Conservation (phyloP, 1,284 basidiomycete species). For the Exsudoporus floridanus region DNA sequence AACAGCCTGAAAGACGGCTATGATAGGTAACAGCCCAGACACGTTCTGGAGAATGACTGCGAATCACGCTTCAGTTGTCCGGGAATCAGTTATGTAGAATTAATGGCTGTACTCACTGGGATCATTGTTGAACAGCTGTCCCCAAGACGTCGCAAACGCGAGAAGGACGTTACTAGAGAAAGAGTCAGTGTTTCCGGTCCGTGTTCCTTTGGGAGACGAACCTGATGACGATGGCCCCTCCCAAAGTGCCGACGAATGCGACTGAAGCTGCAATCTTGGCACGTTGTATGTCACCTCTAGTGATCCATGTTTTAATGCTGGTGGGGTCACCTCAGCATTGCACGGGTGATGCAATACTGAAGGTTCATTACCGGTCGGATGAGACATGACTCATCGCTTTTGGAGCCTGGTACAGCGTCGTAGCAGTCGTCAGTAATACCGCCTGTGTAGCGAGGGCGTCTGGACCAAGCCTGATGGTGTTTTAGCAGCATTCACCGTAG, state of each 20-base stretch:
- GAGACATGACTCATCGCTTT: constrained; percentile 20
- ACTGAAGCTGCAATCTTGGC: constrained; percentile 26
- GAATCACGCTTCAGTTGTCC: not conserved
- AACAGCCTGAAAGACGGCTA: constrained; percentile 26
- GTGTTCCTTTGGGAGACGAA: constrained; percentile 1
- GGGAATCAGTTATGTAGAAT: not conserved
- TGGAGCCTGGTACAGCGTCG: constrained; percentile 27
- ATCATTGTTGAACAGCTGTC: constrained; percentile 25
- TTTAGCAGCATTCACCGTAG: constrained; percentile 3
- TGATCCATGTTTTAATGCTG: constrained; percentile 26
- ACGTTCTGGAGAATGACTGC: constrained; percentile 22
- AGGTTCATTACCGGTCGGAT: constrained; percentile 27
- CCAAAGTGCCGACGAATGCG: constrained; percentile 20
- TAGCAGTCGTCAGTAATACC: constrained; percentile 25
- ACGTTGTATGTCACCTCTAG: constrained; percentile 21
- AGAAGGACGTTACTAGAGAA: constrained; percentile 20
- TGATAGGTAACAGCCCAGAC: constrained; percentile 20
- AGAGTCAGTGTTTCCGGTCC: not conserved
- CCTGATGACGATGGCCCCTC: constrained; percentile 19
- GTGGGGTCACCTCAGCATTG: constrained; percentile 1
- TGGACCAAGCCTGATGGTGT: constrained; percentile 23
- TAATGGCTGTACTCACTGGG: constrained; percentile 15
- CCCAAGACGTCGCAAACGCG: constrained; percentile 23
- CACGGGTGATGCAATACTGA: not conserved
- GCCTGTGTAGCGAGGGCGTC: constrained; percentile 32